phyloP scores from a whole-genome alignment of 371 early-diverging fungal species.

The Rhizopus arrhizus region DNA sequence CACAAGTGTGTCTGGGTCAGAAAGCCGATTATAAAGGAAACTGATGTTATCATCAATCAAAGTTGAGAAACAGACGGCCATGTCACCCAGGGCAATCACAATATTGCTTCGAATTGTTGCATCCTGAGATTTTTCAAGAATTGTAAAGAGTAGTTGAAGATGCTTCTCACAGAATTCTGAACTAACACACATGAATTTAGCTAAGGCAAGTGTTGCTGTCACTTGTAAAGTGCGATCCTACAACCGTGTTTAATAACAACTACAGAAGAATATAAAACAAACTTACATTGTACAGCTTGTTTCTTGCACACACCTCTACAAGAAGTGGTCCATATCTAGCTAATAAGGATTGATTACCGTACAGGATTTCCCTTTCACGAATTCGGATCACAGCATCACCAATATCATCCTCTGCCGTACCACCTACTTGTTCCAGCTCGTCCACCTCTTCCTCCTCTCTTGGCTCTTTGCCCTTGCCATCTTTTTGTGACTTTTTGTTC shows the following conservation, averaged over 20 bases:
- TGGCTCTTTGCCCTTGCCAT: neutral
- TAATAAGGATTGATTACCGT: conserved; percentile 75
- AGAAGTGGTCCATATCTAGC: conserved; percentile 82
- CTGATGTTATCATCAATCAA: conserved; percentile 92
- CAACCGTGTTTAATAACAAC: neutral
- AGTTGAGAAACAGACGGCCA: conserved; percentile 93
- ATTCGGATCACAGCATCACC: conserved; percentile 82
- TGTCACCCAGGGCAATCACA: conserved; percentile 95
- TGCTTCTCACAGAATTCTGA: conserved; percentile 90
- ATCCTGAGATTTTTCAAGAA: conserved; percentile 81
- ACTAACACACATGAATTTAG: conserved; percentile 96
- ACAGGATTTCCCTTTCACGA: conserved; percentile 90
- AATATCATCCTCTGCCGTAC: conserved; percentile 93
- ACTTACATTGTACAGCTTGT: conserved; percentile 76
- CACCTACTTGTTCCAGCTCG: conserved; percentile 89
- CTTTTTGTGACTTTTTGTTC: conserved; percentile 28
- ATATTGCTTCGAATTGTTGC: conserved; percentile 85
- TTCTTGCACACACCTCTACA: conserved; percentile 78
- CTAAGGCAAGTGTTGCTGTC: conserved; percentile 81
- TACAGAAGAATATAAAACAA: neutral
- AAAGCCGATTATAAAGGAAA: conserved; percentile 88
- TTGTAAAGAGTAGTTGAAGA: conserved; percentile 88
- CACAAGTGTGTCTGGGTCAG: conserved; percentile 76
- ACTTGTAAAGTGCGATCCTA: conserved; percentile 82
- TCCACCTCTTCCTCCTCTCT: conserved; percentile 33